These are phyloP conservation scores for Boletus rufocinnamomeus DNA, from an alignment of 768 basidiomycete species.

Conservation along the genomic window DNA sequence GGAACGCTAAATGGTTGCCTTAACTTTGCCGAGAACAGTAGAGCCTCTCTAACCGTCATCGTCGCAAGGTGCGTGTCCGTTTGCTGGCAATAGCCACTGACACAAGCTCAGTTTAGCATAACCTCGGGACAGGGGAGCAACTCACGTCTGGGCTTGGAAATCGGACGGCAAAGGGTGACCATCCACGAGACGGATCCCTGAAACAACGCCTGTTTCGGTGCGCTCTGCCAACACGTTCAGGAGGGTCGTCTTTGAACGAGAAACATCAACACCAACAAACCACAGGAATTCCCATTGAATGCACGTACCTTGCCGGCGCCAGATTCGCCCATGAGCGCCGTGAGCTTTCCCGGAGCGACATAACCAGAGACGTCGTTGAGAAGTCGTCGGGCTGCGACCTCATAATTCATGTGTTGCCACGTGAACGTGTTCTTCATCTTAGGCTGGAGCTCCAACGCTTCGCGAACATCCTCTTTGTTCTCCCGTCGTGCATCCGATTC, in stretches of 20 bases:
- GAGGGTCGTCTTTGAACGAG: conserved; percentile 43
- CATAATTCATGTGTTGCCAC: conserved; percentile 73
- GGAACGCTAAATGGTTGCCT: conserved; percentile 73
- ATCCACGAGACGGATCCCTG: conserved; percentile 48
- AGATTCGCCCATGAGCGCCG: conserved; percentile 73
- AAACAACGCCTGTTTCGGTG: conserved; percentile 39
- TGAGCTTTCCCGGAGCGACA: conserved; percentile 78
- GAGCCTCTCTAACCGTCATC: conserved; percentile 76
- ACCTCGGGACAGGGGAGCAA: not conserved
- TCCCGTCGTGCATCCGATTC: conserved; percentile 9
- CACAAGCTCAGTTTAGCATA: not conserved
- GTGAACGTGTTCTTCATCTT: conserved; percentile 66
- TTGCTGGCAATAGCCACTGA: conserved; percentile 84
- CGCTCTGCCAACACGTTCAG: conserved; percentile 50
- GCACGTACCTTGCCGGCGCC: conserved; percentile 46
- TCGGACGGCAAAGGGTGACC: conserved; percentile 45
- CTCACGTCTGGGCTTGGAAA: conserved; percentile 57
- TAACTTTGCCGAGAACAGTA: conserved; percentile 76
- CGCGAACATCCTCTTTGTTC: conserved; percentile 24
- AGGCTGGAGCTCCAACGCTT: conserved; percentile 39
- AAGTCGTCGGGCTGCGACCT: conserved; percentile 57
- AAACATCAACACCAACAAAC: not conserved
- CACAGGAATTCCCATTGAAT: not conserved
- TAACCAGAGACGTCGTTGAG: conserved; percentile 77
- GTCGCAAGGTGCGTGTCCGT: conserved; percentile 77